A percentile compares a stretch with the other conserved stretches of the same genome.
Conservation (phyloP, 148 eudicot genomes). For the Nepenthes mirabilis region DNA sequence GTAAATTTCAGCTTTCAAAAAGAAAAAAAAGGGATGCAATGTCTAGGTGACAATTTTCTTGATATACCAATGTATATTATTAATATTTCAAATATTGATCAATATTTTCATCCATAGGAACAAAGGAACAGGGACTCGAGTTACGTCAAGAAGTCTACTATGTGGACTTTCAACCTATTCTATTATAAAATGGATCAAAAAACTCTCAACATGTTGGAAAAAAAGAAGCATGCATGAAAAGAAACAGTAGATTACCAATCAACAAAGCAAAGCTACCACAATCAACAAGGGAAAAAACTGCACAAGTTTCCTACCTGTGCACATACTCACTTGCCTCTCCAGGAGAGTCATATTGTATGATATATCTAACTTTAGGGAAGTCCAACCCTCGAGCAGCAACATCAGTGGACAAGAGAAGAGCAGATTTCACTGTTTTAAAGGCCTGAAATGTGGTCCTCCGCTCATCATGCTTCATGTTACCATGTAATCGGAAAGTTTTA, state of each 20-base stretch:
- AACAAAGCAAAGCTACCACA: not conserved
- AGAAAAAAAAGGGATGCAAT: too few relatives aligned
- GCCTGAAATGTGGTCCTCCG: slow-evolving; percentile 63
- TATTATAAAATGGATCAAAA: too few relatives aligned
- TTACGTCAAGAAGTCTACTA: too few relatives aligned
- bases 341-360: slow-evolving; percentile 96
- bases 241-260: not conserved
- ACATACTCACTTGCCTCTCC: slow-evolving; percentile 99
- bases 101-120: too few relatives aligned
- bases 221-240: too few relatives aligned
- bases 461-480: slow-evolving; percentile 81
- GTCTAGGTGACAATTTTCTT: too few relatives aligned
- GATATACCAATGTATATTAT: too few relatives aligned
- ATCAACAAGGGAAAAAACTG: not conserved
- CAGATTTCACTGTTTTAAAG: slow-evolving; percentile 78
- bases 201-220: too few relatives aligned
- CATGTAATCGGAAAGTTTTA: slow-evolving; percentile 72
- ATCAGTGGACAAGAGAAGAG: slow-evolving; percentile 86
- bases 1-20: too few relatives aligned
- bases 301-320: slow-evolving; percentile 47
- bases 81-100: too few relatives aligned
- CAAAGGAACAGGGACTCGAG: too few relatives aligned
- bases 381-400: slow-evolving; percentile 95
- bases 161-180: too few relatives aligned
- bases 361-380: slow-evolving; percentile 82